Percentiles rank a stretch among this genome's conserved stretches.
These are phyloP conservation scores for Boletellus sp. DNA, from an alignment of 1,284 basidiomycete species.

Conservation along the genomic window DNA sequence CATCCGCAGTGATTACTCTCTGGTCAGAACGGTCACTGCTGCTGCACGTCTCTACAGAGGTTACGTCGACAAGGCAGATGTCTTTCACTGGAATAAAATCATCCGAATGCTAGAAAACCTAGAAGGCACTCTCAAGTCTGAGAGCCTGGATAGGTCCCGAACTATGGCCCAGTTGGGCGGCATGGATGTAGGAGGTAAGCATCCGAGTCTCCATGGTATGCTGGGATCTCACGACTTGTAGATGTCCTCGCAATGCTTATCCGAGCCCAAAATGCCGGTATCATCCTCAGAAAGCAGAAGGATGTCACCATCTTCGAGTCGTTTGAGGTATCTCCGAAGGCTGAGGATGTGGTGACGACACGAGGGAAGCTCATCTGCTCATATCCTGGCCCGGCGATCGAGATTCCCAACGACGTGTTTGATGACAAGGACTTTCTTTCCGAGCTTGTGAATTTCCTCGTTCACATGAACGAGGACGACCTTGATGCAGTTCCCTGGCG, in stretches of 20 bases:
- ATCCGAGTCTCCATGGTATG: neutral
- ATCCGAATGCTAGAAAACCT: neutral
- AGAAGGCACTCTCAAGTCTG: neutral
- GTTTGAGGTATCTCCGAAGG: neutral
- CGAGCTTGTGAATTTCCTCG: constrained; percentile 29
- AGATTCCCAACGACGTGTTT: constrained; percentile 16
- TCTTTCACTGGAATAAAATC: neutral
- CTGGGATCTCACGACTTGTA: neutral
- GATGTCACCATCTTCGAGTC: neutral
- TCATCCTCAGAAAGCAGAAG: neutral
- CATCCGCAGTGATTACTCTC: neutral
- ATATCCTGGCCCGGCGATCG: constrained; percentile 34
- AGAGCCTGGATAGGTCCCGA: neutral
- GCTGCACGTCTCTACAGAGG: neutral
- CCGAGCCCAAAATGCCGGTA: neutral
- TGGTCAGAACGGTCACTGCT: neutral
- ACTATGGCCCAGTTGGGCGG: neutral
- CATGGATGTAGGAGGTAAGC: neutral
- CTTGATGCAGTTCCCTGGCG: too few relatives aligned
- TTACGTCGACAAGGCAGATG: neutral
- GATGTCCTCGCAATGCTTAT: neutral
- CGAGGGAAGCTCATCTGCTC: constrained; percentile 33
- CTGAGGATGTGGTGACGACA: constrained; percentile 14
- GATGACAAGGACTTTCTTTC: constrained; percentile 20
- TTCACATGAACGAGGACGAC: constrained; percentile 21